Evolutionary conservation across 2,329 filamentous ascomycete species (phyloP), one percentile per base, ranked within the genome.

Genomic region (Xylaria arbuscula): DNA sequence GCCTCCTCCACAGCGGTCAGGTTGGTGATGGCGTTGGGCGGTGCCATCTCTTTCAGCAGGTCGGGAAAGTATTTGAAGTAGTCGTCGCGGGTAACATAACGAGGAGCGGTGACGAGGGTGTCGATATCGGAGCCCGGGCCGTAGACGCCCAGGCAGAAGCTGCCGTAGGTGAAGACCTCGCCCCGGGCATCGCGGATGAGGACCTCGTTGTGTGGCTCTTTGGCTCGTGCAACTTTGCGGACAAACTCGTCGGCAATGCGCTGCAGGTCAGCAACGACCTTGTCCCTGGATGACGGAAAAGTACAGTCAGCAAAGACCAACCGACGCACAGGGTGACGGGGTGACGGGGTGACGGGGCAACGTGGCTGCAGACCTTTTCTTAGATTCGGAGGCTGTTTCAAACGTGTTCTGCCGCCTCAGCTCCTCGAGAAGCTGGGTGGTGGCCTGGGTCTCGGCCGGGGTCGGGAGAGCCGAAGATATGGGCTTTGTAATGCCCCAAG

Each of bases 121-220:
- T 99, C 96, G 75, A 99, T 98, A 89, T 99, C 96, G 55, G 96
- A 98, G 59, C 94, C 94, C 53, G 96, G 96, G 6, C 94, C 94
- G 80, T 93, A 97, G 28, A 98, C 96, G 68, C 96, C 96, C 13
- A 99, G 86, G 47, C 94, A 91, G 80, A 95, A 99, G 81, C 96
- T 98, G 72, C 96, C 96, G 80, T 96, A 99, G 0, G 95, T 97
- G 80, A 97, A 97, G 73, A 99, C 90, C 82, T 95, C 96, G 72
- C 94, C 96, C 62, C 94, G 93, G 6, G 94, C 93, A 76, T 92
- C 90, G 73, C 94, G 93, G 54, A 96, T 88, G 54, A 96, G 88
- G 38, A 90, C 89, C 51, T 93, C 88, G 54, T 94, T 91, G 59
- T 95, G 85, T 8, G 85, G 84, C 69, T 89, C 90, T 79, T 92